Evolutionary conservation across 768 basidiomycete species (phyloP).

Genomic region (Mycena crocata): DNA sequence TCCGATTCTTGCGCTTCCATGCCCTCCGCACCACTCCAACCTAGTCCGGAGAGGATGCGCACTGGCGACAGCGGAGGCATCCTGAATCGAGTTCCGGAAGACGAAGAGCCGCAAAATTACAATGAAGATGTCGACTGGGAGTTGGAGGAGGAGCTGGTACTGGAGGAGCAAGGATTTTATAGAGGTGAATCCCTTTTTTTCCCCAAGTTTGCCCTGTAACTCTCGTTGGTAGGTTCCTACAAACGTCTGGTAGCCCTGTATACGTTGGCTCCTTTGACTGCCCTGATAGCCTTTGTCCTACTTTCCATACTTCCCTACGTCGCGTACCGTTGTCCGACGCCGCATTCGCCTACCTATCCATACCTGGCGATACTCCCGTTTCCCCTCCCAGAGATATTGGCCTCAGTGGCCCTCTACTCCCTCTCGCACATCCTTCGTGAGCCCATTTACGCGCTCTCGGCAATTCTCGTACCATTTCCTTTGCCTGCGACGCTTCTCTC

Average conservation of each 20-base stretch:
- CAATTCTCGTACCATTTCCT: constrained; percentile 43
- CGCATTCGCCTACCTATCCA: constrained; percentile 45
- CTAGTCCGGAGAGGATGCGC: constrained; percentile 50
- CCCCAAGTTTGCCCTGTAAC: background rate
- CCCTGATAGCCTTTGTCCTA: constrained; percentile 58
- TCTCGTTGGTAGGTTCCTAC: constrained; percentile 73
- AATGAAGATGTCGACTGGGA: constrained; percentile 46
- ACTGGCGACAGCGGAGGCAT: constrained; percentile 34
- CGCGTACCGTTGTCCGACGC: constrained; percentile 55
- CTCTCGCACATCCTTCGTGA: constrained; percentile 65
- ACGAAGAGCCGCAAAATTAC: constrained; percentile 44
- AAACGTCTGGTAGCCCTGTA: constrained; percentile 64
- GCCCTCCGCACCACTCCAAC: constrained; percentile 1
- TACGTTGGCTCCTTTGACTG: constrained; percentile 68
- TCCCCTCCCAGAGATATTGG: constrained; percentile 73
- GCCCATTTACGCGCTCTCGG: constrained; percentile 55
- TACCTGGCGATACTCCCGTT: constrained; percentile 65
- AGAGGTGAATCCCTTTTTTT: constrained; percentile 48
- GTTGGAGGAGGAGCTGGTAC: constrained; percentile 52
- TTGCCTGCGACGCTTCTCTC: constrained; percentile 51
- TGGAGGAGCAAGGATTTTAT: constrained; percentile 64
- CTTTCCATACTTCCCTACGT: constrained; percentile 63
- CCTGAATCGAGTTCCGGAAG: constrained; percentile 54
- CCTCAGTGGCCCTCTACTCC: constrained; percentile 71
- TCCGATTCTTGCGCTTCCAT: background rate